phyloP scores from a whole-genome alignment of 805 yeast genomes.

The Teunomyces gatunensis region DNA sequence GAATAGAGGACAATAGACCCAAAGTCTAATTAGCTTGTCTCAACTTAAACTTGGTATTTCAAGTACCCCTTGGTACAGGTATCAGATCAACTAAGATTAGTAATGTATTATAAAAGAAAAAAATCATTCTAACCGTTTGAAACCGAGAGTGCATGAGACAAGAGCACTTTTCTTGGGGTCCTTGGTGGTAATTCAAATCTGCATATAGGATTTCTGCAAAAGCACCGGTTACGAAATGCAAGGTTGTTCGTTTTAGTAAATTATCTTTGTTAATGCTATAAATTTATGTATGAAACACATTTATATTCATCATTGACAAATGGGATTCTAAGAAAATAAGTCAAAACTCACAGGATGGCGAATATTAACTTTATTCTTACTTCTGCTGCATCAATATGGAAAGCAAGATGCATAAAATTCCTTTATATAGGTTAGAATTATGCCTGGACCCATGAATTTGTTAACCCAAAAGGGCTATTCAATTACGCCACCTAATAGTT shows the following conservation, averaged over 20 bases:
- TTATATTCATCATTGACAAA: background rate
- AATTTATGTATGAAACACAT: constrained; percentile 2
- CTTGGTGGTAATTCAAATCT: background rate
- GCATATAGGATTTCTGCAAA: background rate
- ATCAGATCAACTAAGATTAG: background rate
- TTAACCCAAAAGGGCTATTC: background rate
- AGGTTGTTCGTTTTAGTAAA: background rate
- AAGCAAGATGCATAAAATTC: background rate
- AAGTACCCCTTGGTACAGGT: background rate
- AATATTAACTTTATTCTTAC: background rate
- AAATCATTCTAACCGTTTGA: background rate
- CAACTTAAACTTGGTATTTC: background rate
- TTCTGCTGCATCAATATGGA: constrained; percentile 1
- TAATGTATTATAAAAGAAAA: background rate
- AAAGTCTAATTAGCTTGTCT: background rate
- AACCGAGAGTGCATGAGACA: background rate
- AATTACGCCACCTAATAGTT: background rate
- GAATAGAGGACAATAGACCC: background rate
- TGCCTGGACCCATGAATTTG: background rate
- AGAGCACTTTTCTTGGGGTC: background rate
- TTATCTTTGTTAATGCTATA: background rate
- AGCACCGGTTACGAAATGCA: background rate
- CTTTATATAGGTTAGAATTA: background rate
- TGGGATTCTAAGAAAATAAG: background rate
- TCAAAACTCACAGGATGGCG: constrained; percentile 2